Conservation (phyloP, 257 asterid species). For the Solanum etuberosum region DNA sequence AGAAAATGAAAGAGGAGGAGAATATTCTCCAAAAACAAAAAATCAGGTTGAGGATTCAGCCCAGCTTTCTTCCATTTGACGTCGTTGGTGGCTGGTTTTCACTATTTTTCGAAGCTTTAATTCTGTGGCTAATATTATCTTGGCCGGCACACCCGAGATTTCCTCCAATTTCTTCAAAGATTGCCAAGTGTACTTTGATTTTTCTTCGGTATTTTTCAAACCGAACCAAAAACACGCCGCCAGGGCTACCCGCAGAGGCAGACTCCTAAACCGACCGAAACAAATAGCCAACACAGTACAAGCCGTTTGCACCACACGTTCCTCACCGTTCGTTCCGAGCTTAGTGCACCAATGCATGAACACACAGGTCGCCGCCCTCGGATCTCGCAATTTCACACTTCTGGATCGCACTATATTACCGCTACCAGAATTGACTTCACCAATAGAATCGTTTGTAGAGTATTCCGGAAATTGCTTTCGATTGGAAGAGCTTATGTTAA, state of each 20-base stretch:
- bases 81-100: slow-evolving; percentile 11
- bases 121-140: slow-evolving; percentile 33
- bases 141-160: slow-evolving; percentile 50
- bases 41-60: slow-evolving; percentile 31
- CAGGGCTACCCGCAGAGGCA: slow-evolving; percentile 38
- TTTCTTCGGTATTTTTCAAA: slow-evolving; percentile 9
- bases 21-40: background rate
- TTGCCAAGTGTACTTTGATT: slow-evolving; percentile 8
- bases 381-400: background rate
- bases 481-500: background rate
- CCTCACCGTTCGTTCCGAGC: slow-evolving; percentile 22
- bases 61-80: slow-evolving; percentile 45
- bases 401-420: background rate
- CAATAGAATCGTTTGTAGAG: background rate
- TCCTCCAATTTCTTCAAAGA: slow-evolving; percentile 30
- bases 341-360: slow-evolving; percentile 36
- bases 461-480: background rate
- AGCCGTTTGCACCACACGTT: slow-evolving; percentile 8
- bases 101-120: slow-evolving; percentile 19
- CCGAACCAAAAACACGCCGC: slow-evolving; percentile 66
- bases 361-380: slow-evolving; percentile 21
- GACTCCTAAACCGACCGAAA: slow-evolving; percentile 11
- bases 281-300: slow-evolving; percentile 22
- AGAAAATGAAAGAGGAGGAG: background rate
- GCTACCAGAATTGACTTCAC: background rate